Percentiles rank a stretch among this genome's conserved stretches.
Conservation (phyloP, 2,329 filamentous ascomycete species). For the Epicoccum sorghinum region DNA sequence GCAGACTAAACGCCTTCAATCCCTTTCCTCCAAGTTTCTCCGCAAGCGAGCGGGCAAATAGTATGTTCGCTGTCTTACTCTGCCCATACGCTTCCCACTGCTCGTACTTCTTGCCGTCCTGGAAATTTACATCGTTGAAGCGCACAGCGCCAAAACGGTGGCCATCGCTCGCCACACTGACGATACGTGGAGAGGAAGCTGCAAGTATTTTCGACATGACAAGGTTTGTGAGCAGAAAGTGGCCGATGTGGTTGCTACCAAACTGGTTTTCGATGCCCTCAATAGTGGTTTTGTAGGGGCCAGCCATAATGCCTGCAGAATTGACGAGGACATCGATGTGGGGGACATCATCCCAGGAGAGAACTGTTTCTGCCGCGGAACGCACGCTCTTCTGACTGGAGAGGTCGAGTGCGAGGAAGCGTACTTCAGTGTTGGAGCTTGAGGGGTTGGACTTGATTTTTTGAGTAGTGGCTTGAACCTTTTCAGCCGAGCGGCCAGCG, state of each 20-base stretch:
- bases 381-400: slow-evolving; percentile 43
- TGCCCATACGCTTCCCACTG: slow-evolving; percentile 57
- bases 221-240: slow-evolving; percentile 56
- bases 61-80: slow-evolving; percentile 60
- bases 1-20: slow-evolving; percentile 35
- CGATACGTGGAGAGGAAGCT: slow-evolving; percentile 42
- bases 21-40: slow-evolving; percentile 30
- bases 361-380: slow-evolving; percentile 41
- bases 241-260: slow-evolving; percentile 58
- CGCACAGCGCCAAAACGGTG: slow-evolving; percentile 49
- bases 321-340: slow-evolving; percentile 53
- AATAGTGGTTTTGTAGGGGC: slow-evolving; percentile 29
- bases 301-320: slow-evolving; percentile 50
- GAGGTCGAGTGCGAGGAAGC: slow-evolving; percentile 45
- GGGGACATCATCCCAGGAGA: slow-evolving; percentile 31
- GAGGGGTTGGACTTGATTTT: slow-evolving; percentile 36
- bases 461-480: slow-evolving; percentile 48
- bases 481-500: slow-evolving; percentile 52
- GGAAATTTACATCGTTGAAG: slow-evolving; percentile 54
- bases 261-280: slow-evolving; percentile 51
- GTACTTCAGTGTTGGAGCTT: slow-evolving; percentile 44
- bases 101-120: slow-evolving; percentile 49
- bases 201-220: slow-evolving; percentile 52
- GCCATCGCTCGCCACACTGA: slow-evolving; percentile 52
- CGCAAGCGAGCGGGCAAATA: slow-evolving; percentile 34